These are phyloP conservation scores for Penicillium sp. DNA, from an alignment of 2,329 filamentous ascomycete species.

Conservation along the genomic window DNA sequence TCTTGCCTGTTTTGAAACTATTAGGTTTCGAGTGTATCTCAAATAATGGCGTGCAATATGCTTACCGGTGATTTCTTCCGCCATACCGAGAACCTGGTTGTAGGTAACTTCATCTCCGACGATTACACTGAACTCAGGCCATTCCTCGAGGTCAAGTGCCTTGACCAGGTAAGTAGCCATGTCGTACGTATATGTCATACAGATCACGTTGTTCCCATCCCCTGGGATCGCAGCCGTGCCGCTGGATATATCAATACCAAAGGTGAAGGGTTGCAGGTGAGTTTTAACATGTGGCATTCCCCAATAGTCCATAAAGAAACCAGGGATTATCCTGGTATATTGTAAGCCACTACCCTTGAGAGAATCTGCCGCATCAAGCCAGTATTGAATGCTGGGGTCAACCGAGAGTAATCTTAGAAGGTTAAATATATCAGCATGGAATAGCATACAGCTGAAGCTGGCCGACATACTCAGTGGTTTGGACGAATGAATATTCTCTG, in stretches of 20 bases:
- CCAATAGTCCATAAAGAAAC: conserved; percentile 51
- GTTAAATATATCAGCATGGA: not conserved
- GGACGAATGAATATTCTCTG: conserved; percentile 43
- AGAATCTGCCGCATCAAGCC: conserved; percentile 27
- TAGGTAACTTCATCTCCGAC: conserved; percentile 45
- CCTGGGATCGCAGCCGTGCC: conserved; percentile 51
- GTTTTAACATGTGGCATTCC: conserved; percentile 40
- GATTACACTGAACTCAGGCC: conserved; percentile 42
- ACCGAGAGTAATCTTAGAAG: conserved; percentile 23
- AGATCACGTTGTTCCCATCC: conserved; percentile 44
- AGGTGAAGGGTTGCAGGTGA: conserved; percentile 40
- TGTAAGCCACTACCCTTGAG: conserved; percentile 37
- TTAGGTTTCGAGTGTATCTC: not conserved
- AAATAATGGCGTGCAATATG: not conserved
- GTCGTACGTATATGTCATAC: conserved; percentile 52
- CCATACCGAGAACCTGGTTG: conserved; percentile 47
- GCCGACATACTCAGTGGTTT: conserved; percentile 30
- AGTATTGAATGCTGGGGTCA: conserved; percentile 33
- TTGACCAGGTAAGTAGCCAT: conserved; percentile 49
- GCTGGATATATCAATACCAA: conserved; percentile 47
- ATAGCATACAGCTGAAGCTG: not conserved
- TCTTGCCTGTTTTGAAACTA: conserved; percentile 21
- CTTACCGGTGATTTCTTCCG: conserved; percentile 44
- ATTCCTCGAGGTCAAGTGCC: conserved; percentile 43
- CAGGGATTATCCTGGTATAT: conserved; percentile 41